Percentiles rank a stretch among this genome's conserved stretches.
These are phyloP conservation scores for Diplotaxis tenuifolia DNA, from an alignment of 345 rosid genomes.

Conservation along the genomic window DNA sequence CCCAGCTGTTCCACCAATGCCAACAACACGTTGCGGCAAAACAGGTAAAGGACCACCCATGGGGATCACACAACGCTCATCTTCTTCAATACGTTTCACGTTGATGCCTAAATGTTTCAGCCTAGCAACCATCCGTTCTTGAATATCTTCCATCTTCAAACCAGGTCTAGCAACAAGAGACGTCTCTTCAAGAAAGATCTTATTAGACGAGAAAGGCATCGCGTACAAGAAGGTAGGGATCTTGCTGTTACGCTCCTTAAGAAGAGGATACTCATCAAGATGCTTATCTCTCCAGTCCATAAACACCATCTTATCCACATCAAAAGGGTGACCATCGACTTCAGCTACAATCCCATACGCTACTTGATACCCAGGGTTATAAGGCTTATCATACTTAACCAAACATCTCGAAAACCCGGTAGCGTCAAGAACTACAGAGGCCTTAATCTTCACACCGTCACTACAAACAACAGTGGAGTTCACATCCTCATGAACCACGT, in stretches of 20 bases:
- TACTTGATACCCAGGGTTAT: constrained; percentile 94
- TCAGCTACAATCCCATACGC: constrained; percentile 94
- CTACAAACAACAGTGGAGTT: constrained; percentile 78
- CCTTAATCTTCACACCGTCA: constrained; percentile 83
- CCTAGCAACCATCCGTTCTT: constrained; percentile 95
- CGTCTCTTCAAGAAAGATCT: constrained; percentile 91
- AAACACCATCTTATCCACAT: constrained; percentile 89
- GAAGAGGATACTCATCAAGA: constrained; percentile 43
- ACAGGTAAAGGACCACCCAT: constrained; percentile 99
- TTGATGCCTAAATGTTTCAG: constrained; percentile 76
- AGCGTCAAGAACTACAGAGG: constrained; percentile 87
- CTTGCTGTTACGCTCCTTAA: constrained; percentile 60
- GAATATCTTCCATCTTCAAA: constrained; percentile 74
- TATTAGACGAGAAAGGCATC: constrained; percentile 80
- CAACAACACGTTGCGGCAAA: constrained; percentile 90
- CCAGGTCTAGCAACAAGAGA: constrained; percentile 94
- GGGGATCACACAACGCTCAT: constrained; percentile 86
- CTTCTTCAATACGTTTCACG: constrained; percentile 83
- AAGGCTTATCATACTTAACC: constrained; percentile 92
- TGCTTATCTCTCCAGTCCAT: constrained; percentile 99
- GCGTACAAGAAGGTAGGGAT: constrained; percentile 92
- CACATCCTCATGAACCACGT: constrained; percentile 79
- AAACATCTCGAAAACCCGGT: constrained; percentile 96
- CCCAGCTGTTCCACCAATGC: constrained; percentile 95
- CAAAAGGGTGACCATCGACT: constrained; percentile 92